phyloP scores from a whole-genome alignment of 2,329 filamentous ascomycete genomes.

The Dothideomycetes sp. region DNA sequence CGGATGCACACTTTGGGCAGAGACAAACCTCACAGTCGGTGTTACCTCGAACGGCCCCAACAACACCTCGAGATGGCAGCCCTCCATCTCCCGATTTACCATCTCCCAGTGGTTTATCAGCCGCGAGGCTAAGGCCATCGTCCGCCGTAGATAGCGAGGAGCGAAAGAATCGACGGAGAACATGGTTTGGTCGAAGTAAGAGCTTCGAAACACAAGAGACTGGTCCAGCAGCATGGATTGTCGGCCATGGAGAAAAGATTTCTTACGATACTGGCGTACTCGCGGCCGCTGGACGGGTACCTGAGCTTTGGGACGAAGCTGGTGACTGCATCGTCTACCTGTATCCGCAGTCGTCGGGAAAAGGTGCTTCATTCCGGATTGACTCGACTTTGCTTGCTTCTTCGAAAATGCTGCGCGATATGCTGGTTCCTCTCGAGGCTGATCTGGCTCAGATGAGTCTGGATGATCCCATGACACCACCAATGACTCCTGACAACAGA shows the following conservation, averaged over 20 bases:
- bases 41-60: not conserved
- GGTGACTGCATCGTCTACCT: slow-evolving; percentile 57
- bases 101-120: not conserved
- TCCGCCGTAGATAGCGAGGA: slow-evolving; percentile 14
- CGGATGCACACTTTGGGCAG: too few relatives aligned
- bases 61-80: slow-evolving; percentile 3
- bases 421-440: slow-evolving; percentile 17
- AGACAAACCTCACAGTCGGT: too few relatives aligned
- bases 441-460: slow-evolving; percentile 23
- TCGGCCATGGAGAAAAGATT: slow-evolving; percentile 47
- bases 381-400: slow-evolving; percentile 50
- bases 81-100: not conserved
- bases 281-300: slow-evolving; percentile 44
- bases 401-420: slow-evolving; percentile 39
- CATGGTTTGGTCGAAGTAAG: slow-evolving; percentile 25
- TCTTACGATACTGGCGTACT: slow-evolving; percentile 46
- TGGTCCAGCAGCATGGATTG: slow-evolving; percentile 47
- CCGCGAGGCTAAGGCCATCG: not conserved
- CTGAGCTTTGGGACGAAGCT: slow-evolving; percentile 53
- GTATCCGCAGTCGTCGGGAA: slow-evolving; percentile 47
- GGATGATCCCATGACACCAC: slow-evolving; percentile 22
- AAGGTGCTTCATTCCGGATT: slow-evolving; percentile 52
- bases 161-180: slow-evolving; percentile 24
- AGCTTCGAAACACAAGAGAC: slow-evolving; percentile 26
- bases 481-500: slow-evolving; percentile 31